Evolutionary conservation across 75 land plant species (phyloP), one percentile per base, ranked within the genome.

Genomic region (Cunninghamia lanceolata): DNA sequence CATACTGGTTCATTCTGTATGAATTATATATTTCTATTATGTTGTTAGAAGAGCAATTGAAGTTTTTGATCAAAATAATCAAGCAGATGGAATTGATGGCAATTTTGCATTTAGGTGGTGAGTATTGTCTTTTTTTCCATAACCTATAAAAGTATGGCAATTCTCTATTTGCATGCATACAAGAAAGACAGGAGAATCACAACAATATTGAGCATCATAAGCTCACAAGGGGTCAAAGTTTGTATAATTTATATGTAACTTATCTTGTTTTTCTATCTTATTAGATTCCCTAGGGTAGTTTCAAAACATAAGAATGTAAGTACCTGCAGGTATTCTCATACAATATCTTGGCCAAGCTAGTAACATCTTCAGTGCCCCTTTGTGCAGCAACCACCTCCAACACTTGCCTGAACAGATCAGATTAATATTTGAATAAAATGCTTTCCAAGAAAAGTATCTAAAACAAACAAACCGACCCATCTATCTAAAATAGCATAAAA

Each of bases 311-410:
- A 39, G 21, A 43, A 79, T 9, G 45, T 43, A 28, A 79, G 84
- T 88, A 98, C 99, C 97, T 91, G 99, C 99, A 98, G 2, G 99
- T 98, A 84, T 95, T 98, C 84, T 95, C 92, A 86, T 96, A 95
- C 39, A 98, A 28, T 52, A 89, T 89, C 88, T 90, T 90, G 85
- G 97, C 88, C 79, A 98, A 88, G 74, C 89, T 91, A 84, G 89
- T 89, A 15, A 95, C 82, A 75, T 98, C 95, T 46, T 53, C 83
- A 54, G 92, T 89, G 34, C 92, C 91, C 86, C 94, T 95, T 80
- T 92, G 89, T 16, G 93, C 99, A 85, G 97, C 99, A 19, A 98
- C 91, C 68, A 96, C 99, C 89, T 98, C 99, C 86, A 96, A 90
- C 19, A 98, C 99, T 93, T 96, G 99, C 94, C 99, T 98, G 91